Evolutionary conservation across 2,329 filamentous ascomycete genomes (phyloP).

Genomic region (Hypoxylon sp.): DNA sequence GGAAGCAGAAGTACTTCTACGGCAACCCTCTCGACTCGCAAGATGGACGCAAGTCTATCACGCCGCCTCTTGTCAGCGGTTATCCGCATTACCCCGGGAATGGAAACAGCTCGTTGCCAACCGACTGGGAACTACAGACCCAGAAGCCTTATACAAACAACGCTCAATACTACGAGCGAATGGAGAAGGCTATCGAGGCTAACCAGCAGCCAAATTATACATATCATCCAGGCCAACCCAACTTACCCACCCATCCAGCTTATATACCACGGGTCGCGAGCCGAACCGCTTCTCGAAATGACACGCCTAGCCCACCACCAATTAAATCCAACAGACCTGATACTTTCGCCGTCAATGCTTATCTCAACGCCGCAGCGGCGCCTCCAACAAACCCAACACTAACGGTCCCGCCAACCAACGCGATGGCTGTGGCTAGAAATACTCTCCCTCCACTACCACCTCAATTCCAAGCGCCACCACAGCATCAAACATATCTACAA

Average conservation of each 20-base stretch:
- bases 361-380: conserved; percentile 55
- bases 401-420: conserved; percentile 40
- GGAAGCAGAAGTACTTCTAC: conserved; percentile 58
- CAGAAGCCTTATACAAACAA: conserved; percentile 52
- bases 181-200: conserved; percentile 53
- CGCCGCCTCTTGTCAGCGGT: conserved; percentile 44
- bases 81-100: conserved; percentile 25
- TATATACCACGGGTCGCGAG: conserved; percentile 61
- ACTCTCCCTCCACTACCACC: conserved; percentile 31
- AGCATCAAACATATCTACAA: conserved; percentile 46
- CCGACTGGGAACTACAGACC: conserved; percentile 51
- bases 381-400: conserved; percentile 35
- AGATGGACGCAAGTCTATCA: conserved; percentile 48
- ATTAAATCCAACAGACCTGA: conserved; percentile 48
- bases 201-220: conserved; percentile 47
- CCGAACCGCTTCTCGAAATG: conserved; percentile 45
- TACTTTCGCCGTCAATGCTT: conserved; percentile 56
- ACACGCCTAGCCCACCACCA: conserved; percentile 38
- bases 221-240: conserved; percentile 50
- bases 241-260: conserved; percentile 64
- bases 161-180: conserved; percentile 59
- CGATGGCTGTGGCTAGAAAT: conserved; percentile 10
- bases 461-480: conserved; percentile 32
- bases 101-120: conserved; percentile 30
- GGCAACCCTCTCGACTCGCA: conserved; percentile 50